Conservation (phyloP, 2,329 filamentous ascomycete genomes). For the Apiospora pterosperma region DNA sequence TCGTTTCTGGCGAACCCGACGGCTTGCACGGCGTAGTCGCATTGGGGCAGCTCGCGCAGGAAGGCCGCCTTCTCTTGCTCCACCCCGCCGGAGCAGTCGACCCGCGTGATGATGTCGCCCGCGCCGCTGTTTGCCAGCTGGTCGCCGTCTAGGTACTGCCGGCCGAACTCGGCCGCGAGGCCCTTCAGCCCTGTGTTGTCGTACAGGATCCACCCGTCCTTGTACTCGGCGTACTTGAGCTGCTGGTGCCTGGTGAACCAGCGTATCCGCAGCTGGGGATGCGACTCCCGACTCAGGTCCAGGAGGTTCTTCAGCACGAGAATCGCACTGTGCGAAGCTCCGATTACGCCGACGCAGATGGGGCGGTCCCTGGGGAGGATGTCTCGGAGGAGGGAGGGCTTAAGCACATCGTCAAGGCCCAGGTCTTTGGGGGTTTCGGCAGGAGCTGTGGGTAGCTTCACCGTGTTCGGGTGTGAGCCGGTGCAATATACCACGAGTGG, state of each 20-base stretch:
- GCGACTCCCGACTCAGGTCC: slow-evolving; percentile 46
- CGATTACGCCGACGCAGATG: slow-evolving; percentile 52
- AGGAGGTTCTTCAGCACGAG: slow-evolving; percentile 60
- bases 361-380: slow-evolving; percentile 32
- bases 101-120: slow-evolving; percentile 41
- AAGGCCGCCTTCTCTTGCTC: slow-evolving; percentile 42
- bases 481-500: slow-evolving; percentile 9
- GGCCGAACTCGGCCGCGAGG: slow-evolving; percentile 56
- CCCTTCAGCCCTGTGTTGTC: slow-evolving; percentile 67
- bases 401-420: slow-evolving; percentile 53
- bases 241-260: slow-evolving; percentile 58
- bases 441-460: slow-evolving; percentile 7
- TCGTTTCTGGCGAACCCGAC: slow-evolving; percentile 53
- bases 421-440: slow-evolving; percentile 39
- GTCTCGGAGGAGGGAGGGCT: slow-evolving; percentile 44
- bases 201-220: slow-evolving; percentile 60
- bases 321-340: slow-evolving; percentile 61
- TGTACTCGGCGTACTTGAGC: slow-evolving; percentile 59
- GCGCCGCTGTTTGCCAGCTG: slow-evolving; percentile 41
- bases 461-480: slow-evolving; percentile 32
- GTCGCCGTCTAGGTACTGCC: slow-evolving; percentile 53
- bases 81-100: slow-evolving; percentile 36
- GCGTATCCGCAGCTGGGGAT: slow-evolving; percentile 51
- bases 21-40: slow-evolving; percentile 53
- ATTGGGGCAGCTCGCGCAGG: slow-evolving; percentile 41